Base-by-base conservation (phyloP, 495 filamentous ascomycete species). In the Penicillium cinerascens region DNA sequence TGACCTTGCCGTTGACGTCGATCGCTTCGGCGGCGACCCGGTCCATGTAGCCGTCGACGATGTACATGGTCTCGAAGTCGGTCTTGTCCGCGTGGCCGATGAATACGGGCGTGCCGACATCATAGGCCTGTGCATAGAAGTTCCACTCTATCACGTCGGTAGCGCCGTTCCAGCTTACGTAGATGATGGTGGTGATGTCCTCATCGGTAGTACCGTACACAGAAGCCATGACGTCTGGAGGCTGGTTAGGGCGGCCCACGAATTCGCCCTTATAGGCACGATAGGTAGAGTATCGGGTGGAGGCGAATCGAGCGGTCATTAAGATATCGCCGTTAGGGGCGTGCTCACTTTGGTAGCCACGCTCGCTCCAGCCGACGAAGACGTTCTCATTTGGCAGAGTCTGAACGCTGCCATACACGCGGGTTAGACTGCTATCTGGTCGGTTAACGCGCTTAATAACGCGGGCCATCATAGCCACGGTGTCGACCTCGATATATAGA, bases 291-390 rank as follows among this genome's bases (percentile, higher is more conserved):
- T 69, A 72, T 25, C 71, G 69, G 8, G 48, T 48, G 3, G 67
- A 70, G 2, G 53, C 59, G 42, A 76, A 76, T 17, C 56, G 62
- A 37, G 67, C 70, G 17, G 69, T 70, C 65, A 80, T 79, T 20
- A 83, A 60, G 3, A 76, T 59, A 26, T 75, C 75, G 8, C 83
- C 82, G 37, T 83, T 71, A 0, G 72, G 58, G 0, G 71, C 69
- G 59, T 79, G 81, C 56, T 87, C 82, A 4, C 77, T 83, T 23
- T 80, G 68, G 47, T 79, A 79, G 2, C 79, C 77, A 4, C 70
- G 65, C 27, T 79, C 75, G 23, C 83, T 83, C 81, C 81, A 85
- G 46, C 81, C 80, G 20, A 82, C 66, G 15, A 84, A 76, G 35
- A 74, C 55, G 55, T 83, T 83, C 23, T 74, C 79, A 36, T 77